Percentiles rank a stretch among this genome's conserved stretches.
phyloP scores from a whole-genome alignment of 2,329 filamentous ascomycete species.

The Exophiala mesophila region DNA sequence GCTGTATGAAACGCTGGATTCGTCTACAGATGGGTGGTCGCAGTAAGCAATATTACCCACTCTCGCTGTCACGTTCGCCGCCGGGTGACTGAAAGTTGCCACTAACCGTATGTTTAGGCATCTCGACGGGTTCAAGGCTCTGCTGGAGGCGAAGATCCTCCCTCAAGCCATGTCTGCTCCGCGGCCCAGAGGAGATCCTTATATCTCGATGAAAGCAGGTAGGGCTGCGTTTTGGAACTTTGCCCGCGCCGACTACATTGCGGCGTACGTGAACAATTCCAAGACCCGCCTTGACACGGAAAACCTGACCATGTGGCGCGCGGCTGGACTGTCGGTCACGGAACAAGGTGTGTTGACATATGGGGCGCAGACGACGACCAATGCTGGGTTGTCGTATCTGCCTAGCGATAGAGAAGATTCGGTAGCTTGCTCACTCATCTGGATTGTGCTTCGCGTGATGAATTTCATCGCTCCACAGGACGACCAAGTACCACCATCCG shows the following conservation, averaged over 20 bases:
- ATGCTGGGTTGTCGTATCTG: constrained; percentile 15
- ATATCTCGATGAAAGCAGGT: constrained; percentile 49
- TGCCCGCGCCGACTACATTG: constrained; percentile 60
- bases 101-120: constrained; percentile 39
- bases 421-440: constrained; percentile 60
- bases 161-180: constrained; percentile 33
- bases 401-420: constrained; percentile 51
- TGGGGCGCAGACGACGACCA: constrained; percentile 13
- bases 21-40: constrained; percentile 58
- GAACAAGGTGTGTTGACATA: constrained; percentile 37
- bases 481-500: constrained; percentile 19
- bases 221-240: constrained; percentile 64
- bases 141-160: constrained; percentile 44
- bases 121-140: constrained; percentile 60
- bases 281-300: constrained; percentile 58
- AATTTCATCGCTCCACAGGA: constrained; percentile 51
- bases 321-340: constrained; percentile 55
- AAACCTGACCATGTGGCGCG: constrained; percentile 59
- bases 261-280: constrained; percentile 59
- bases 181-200: constrained; percentile 15
- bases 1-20: constrained; percentile 64
- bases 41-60: constrained; percentile 29
- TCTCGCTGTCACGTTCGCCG: no score
- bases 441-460: constrained; percentile 62
- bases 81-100: constrained; percentile 13